Conservation (phyloP, 805 yeast species). For the Yamadazyma laniorum region DNA sequence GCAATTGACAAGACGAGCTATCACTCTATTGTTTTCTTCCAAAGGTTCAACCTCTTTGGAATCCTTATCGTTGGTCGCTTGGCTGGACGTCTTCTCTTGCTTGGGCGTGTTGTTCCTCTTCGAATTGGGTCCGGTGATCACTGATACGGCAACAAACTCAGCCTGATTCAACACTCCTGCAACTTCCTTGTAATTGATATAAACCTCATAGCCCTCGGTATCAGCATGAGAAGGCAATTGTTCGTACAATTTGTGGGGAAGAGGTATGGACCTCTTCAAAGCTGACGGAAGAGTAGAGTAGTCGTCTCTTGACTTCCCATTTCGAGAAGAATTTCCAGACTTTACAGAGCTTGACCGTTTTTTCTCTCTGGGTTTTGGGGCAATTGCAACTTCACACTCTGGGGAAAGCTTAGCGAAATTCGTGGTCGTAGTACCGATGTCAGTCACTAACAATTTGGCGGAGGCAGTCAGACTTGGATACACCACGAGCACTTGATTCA, state of each 20-base stretch:
- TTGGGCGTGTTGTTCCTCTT: conserved; percentile 19
- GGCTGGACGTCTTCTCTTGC: conserved; percentile 3
- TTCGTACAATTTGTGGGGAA: conserved; percentile 48
- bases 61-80: background rate
- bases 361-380: conserved; percentile 51
- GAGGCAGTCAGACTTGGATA: conserved; percentile 61
- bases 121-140: conserved; percentile 51
- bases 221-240: conserved; percentile 18
- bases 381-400: conserved; percentile 68
- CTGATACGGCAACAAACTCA: conserved; percentile 49
- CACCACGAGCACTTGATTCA: conserved; percentile 59
- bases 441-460: conserved; percentile 55
- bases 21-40: conserved; percentile 41
- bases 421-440: conserved; percentile 43
- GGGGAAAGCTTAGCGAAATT: conserved; percentile 55
- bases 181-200: conserved; percentile 42
- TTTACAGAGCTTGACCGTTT: conserved; percentile 26
- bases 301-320: conserved; percentile 22
- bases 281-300: conserved; percentile 31
- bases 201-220: conserved; percentile 41
- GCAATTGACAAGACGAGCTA: conserved; percentile 50
- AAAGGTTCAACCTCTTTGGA: conserved; percentile 15
- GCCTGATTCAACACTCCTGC: conserved; percentile 31
- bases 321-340: conserved; percentile 19
- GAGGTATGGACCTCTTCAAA: conserved; percentile 51